Evolutionary conservation across 208 protist species (phyloP).

Genomic region (Leishmania mexicana): DNA sequence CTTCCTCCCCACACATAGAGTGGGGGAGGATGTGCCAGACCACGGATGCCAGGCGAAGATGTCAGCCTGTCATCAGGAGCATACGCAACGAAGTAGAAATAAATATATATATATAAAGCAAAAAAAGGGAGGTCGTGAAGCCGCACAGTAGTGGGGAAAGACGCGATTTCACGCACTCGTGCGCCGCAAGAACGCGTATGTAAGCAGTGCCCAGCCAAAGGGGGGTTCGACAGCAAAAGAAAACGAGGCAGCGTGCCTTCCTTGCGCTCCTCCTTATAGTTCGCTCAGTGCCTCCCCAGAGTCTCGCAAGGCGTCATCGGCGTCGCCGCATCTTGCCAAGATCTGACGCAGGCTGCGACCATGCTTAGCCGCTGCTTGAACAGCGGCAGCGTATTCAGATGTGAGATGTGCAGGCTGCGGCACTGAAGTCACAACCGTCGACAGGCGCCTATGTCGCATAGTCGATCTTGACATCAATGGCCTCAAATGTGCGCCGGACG

Average conservation of each 20-base stretch:
- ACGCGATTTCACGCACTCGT: background rate
- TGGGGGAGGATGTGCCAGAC: too few species aligned
- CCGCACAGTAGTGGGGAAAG: background rate
- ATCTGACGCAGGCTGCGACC: constrained; percentile 12
- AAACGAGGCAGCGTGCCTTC: background rate
- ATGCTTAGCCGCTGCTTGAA: constrained; percentile 9
- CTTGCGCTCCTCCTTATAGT: background rate
- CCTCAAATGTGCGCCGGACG: background rate
- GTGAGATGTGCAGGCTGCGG: background rate
- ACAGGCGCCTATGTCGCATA: background rate
- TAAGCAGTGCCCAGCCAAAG: background rate
- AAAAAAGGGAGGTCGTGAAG: background rate
- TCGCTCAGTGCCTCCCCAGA: background rate
- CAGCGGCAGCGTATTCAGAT: constrained; percentile 12
- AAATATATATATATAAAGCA: too few species aligned
- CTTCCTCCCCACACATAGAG: too few species aligned
- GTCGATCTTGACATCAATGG: background rate
- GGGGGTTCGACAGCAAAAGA: too few species aligned
- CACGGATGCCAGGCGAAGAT: too few species aligned
- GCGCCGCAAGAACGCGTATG: background rate
- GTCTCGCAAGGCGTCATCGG: background rate
- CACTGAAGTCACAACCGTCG: background rate
- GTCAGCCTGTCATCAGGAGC: too few species aligned
- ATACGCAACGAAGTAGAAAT: too few species aligned
- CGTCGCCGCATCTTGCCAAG: constrained; percentile 6